Evolutionary conservation across 768 basidiomycete genomes (phyloP), one percentile per base, ranked within the genome.

Genomic region (Pilatotrama ljubarskyi): DNA sequence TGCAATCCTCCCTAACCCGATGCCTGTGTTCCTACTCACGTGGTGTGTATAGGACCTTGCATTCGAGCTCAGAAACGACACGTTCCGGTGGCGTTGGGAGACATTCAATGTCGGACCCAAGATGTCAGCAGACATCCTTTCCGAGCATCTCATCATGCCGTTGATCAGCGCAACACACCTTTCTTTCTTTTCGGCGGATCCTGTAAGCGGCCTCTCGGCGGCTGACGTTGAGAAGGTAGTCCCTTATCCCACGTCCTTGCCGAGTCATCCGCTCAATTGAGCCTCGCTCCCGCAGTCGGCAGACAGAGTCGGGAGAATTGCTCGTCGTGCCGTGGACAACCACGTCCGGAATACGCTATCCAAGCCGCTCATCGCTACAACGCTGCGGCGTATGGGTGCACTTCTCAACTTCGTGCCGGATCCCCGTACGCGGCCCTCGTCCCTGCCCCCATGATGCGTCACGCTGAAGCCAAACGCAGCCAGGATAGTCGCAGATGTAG

Each of bases 31-130:
- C 59, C 62, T 43, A 55, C 55, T 60, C 57, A 55, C 35, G 50
- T 56, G 40, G 44, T 59, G 20, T 58, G 20, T 52, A 49, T 44
- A 93, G 90, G 90, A 93, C 69, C 67, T 88, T 24, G 81, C 87
- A 4, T 79, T 90, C 58, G 78, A 82, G 65, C 64, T 91, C 35
- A 82, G 83, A 66, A 82, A 78, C 60, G 79, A 80, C 22, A 70
- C 74, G 9, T 87, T 90, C 73, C 85, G 83, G 76, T 93, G 90
- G 90, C 79, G 82, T 75, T 93, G 91, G 91, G 88, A 92, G 72
- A 81, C 85, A 15, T 82, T 79, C 70, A 82, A 80, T 63, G 69
- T 88, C 37, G 88, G 89, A 8, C 76, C 84, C 69, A 86, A 78
- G 70, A 66, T 73, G 32, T 87, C 90, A 36, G 84, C 91, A 59